Evolutionary conservation across 2,329 filamentous ascomycete species (phyloP).

Genomic region (Berkeleyomyces rouxiae): DNA sequence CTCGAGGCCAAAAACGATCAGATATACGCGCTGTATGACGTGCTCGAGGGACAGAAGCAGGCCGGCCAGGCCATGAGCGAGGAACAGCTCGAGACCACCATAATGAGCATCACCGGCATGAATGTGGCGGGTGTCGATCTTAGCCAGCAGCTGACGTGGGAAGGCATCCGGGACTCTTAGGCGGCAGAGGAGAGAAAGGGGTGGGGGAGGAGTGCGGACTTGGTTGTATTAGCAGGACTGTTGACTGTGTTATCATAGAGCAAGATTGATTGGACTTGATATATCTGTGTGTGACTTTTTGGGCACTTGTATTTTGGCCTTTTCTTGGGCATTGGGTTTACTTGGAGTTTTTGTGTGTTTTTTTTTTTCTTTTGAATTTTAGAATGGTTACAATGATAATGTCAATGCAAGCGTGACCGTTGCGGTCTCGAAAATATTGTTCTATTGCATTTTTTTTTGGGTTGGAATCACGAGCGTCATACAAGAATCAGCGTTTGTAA

Average conservation of each 20-base stretch:
- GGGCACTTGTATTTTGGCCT: conserved; percentile 5
- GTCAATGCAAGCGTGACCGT: not conserved
- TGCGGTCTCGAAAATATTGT: too few relatives aligned
- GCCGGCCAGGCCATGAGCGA: conserved; percentile 45
- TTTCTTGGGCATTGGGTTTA: conserved; percentile 2
- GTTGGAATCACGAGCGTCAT: not conserved
- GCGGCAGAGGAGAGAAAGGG: not conserved
- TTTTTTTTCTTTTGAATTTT: conserved; percentile 10
- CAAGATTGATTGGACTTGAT: not conserved
- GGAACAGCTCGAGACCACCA: conserved; percentile 47
- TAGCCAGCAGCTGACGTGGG: conserved; percentile 27
- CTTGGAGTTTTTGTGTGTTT: conserved; percentile 12
- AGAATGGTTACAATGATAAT: not conserved
- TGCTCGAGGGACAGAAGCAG: conserved; percentile 62
- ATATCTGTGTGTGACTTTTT: not conserved
- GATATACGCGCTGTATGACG: conserved; percentile 70
- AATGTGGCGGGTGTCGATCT: conserved; percentile 24
- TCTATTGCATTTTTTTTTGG: not conserved
- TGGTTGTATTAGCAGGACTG: not conserved
- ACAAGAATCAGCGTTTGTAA: not conserved
- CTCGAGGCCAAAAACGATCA: conserved; percentile 62
- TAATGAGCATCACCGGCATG: conserved; percentile 36
- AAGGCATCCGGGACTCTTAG: conserved; percentile 22
- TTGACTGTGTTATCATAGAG: not conserved
- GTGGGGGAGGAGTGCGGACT: not conserved